Evolutionary conservation across 345 rosid species (phyloP).

Genomic region (Heritiera littoralis): DNA sequence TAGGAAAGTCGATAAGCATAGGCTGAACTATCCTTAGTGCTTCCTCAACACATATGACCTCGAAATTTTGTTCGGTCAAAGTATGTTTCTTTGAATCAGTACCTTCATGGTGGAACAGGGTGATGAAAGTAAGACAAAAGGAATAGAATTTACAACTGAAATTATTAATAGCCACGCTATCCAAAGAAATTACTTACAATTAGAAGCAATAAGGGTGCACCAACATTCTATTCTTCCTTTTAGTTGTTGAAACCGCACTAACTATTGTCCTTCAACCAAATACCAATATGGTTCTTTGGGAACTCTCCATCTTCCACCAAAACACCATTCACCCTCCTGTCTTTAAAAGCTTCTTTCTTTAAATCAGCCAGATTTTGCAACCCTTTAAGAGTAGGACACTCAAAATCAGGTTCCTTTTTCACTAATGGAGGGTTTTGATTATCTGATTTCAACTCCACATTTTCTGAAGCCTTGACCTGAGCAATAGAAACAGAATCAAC

Average conservation of each 20-base stretch:
- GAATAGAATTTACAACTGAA: background rate
- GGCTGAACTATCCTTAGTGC: conserved; percentile 64
- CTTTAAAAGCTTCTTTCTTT: conserved; percentile 22
- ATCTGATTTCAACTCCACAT: conserved; percentile 13
- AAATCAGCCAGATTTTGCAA: conserved; percentile 5
- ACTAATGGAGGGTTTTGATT: background rate
- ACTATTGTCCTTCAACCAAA: conserved; percentile 57
- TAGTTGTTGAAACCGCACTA: conserved; percentile 54
- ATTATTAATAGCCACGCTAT: conserved; percentile 13
- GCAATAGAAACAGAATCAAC: background rate
- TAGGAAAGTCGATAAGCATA: background rate
- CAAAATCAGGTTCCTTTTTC: conserved; percentile 10
- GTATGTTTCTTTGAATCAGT: conserved; percentile 35
- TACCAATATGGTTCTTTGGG: conserved; percentile 57
- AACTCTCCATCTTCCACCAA: conserved; percentile 50
- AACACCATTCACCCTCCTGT: conserved; percentile 29
- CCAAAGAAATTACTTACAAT: background rate
- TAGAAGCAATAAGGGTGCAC: too few relatives aligned
- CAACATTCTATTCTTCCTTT: conserved; percentile 50
- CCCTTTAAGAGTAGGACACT: background rate
- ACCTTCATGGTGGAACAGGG: conserved; percentile 36
- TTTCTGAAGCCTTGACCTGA: background rate
- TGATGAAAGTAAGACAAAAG: conserved; percentile 11
- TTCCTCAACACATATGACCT: conserved; percentile 82
- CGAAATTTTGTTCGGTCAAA: conserved; percentile 45